Evolutionary conservation across 805 yeast species (phyloP).

Genomic region (Candida saitoana): DNA sequence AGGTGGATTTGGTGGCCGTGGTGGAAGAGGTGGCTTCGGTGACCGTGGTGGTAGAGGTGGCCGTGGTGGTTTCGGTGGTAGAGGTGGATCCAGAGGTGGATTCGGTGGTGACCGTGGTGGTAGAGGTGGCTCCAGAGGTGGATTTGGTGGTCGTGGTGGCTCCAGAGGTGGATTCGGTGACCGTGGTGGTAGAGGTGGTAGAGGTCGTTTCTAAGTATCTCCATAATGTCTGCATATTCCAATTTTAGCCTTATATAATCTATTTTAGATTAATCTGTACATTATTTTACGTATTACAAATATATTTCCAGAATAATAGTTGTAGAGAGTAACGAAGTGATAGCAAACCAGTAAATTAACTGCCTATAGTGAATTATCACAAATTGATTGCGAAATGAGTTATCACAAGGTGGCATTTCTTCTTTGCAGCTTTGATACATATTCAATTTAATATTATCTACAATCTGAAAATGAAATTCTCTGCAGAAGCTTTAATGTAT

Average conservation of each 20-base stretch:
- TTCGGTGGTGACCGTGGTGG: conserved; percentile 22
- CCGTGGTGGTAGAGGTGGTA: conserved; percentile 11
- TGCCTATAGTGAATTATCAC: no score
- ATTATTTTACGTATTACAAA: not conserved
- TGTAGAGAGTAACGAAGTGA: not conserved
- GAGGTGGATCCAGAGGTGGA: conserved; percentile 37
- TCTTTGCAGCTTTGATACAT: no score
- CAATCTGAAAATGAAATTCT: no score
- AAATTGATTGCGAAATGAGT: no score
- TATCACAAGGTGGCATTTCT: no score
- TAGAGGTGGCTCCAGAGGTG: conserved; percentile 19
- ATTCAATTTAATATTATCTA: no score
- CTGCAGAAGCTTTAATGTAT: no score
- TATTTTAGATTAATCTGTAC: conserved; percentile 1
- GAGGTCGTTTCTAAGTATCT: conserved; percentile 16
- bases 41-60: conserved; percentile 37
- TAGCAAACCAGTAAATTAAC: not conserved
- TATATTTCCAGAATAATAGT: not conserved
- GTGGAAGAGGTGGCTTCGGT: conserved; percentile 43
- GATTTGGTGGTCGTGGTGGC: conserved; percentile 36
- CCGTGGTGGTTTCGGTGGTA: conserved; percentile 40
- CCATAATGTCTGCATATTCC: not conserved
- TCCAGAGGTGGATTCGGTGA: conserved; percentile 19
- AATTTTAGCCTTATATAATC: not conserved
- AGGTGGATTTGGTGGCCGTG: conserved; percentile 31